Evolutionary conservation across 1,284 basidiomycete species (phyloP).

Genomic region (Moniliophthora roreri): DNA sequence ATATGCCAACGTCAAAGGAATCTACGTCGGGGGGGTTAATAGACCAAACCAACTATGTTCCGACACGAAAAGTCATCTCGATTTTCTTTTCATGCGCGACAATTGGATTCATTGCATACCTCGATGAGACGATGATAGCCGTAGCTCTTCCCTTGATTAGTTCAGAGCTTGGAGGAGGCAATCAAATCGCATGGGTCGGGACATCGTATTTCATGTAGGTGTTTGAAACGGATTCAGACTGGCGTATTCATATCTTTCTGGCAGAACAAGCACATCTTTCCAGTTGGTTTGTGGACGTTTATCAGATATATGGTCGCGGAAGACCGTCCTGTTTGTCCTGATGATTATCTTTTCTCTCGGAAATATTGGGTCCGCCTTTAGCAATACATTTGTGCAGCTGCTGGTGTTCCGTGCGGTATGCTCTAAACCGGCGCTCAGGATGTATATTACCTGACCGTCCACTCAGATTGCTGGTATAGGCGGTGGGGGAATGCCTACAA

Average conservation of each 20-base stretch:
- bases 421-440: neutral
- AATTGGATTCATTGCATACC: conserved; percentile 14
- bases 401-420: neutral
- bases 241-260: neutral
- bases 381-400: conserved; percentile 21
- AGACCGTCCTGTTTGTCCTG: neutral
- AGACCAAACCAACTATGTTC: conserved; percentile 21
- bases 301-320: neutral
- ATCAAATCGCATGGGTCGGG: conserved; percentile 23
- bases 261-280: neutral
- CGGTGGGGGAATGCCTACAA: conserved; percentile 19
- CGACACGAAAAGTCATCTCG: conserved; percentile 19
- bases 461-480: neutral
- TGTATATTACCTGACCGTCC: neutral
- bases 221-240: neutral
- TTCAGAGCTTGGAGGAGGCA: conserved; percentile 19
- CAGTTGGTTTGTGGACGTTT: neutral
- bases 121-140: conserved; percentile 22
- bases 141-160: conserved; percentile 22
- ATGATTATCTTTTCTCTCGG: neutral
- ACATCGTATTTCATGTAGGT: conserved; percentile 19
- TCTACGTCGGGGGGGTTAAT: neutral
- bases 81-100: conserved; percentile 21
- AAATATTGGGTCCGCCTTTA: conserved; percentile 8
- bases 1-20: neutral